These are phyloP conservation scores for Cymbopogon flexuosus DNA, from an alignment of 202 grass and related monocot species.

Conservation along the genomic window DNA sequence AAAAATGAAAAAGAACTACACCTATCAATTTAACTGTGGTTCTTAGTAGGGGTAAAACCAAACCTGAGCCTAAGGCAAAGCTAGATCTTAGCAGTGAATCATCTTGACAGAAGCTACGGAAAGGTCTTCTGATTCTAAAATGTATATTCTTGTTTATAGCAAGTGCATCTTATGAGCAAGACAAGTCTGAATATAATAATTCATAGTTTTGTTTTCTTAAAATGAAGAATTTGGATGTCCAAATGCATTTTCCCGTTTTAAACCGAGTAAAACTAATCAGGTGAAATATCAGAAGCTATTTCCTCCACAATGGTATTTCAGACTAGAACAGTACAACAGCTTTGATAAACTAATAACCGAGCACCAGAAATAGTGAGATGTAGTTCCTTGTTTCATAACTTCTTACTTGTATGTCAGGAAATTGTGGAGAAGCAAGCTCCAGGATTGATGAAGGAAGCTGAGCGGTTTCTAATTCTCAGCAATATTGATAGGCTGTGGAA, in stretches of 20 bases:
- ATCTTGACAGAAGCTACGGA: background rate
- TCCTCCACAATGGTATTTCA: slow-evolving; percentile 16
- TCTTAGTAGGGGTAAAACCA: slow-evolving; percentile 5
- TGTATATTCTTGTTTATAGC: background rate
- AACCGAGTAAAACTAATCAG: background rate
- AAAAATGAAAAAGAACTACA: background rate
- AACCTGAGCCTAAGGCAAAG: slow-evolving; percentile 2
- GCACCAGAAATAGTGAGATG: background rate
- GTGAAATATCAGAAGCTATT: slow-evolving; percentile 7
- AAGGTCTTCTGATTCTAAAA: background rate
- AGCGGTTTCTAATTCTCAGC: slow-evolving; percentile 88
- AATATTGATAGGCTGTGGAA: slow-evolving; percentile 98
- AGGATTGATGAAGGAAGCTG: slow-evolving; percentile 92
- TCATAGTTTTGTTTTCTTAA: background rate
- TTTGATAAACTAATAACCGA: background rate
- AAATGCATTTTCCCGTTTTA: background rate
- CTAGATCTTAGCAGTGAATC: background rate
- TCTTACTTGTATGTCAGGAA: slow-evolving; percentile 50
- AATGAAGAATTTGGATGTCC: background rate
- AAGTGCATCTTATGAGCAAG: background rate
- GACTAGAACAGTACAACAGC: background rate
- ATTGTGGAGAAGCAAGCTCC: slow-evolving; percentile 84
- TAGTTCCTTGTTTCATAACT: slow-evolving; percentile 14
- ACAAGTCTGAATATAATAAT: background rate
- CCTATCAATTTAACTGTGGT: background rate